Evolutionary conservation across 2,329 filamentous ascomycete species (phyloP), one percentile per base, ranked within the genome.

Genomic region (Reticulascus tulasneorum): DNA sequence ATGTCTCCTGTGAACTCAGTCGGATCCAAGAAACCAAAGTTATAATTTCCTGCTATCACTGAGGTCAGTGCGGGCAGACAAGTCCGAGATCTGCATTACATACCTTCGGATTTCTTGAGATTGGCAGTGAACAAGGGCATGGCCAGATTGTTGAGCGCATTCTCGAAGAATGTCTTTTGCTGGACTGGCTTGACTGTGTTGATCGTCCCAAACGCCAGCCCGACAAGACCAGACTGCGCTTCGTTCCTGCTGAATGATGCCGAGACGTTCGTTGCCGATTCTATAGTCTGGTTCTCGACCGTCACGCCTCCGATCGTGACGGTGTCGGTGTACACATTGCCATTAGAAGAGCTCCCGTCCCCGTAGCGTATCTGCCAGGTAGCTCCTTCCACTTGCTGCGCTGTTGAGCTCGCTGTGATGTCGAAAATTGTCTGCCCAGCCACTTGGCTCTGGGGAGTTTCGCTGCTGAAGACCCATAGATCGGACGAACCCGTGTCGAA

Each of bases 1-100:
- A 84, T 72, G 22, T 61, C 44, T 30, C 79, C 79, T 0, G 66
- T 76, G 63, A 77, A 80, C 52, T 79, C 56, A 49, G 59, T 61
- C 23, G 51, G 50, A 57, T 84, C 77, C 39, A 82, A 74, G 62
- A 67, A 60, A 10, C 58, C 58, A 35, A 61, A 61, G 45, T 59
- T 59, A 39, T 61, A 61, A 15, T 56, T 59, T 3, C 57, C 58
- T 16, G 57, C 54, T 56, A 9, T 3, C 7, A 5, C 12, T 8
- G 9, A 5, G 17, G 13, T 27, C 18, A 22, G 23, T 15, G 6
- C 2, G 10, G 24, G 9, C 4, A 16, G 29, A 46, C 38, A 8
- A 4, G 18, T 13, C 15, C 6, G 5, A 13, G 19, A 13, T 10
- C 8, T 20, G 10, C 3, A 12, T 1, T 6, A 16, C 22, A 33